These are phyloP conservation scores for Tribonema minus DNA, from an alignment of 108 stramenopile species.

Conservation along the genomic window DNA sequence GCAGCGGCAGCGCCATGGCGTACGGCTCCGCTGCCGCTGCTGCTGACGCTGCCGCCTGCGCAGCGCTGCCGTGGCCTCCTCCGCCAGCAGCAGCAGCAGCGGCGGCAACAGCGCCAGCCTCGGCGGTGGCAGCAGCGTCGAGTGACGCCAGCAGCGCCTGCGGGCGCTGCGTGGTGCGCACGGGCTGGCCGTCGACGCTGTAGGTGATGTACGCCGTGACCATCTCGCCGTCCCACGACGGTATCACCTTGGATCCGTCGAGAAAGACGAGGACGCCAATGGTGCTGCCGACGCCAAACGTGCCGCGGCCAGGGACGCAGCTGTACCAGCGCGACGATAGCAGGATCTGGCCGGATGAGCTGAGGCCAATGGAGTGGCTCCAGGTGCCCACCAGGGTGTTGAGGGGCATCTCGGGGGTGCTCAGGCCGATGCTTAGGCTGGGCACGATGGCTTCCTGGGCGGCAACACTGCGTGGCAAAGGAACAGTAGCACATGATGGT, in stretches of 20 bases:
- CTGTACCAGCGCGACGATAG: slow-evolving; percentile 39
- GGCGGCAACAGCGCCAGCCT: not conserved
- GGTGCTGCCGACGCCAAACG: slow-evolving; percentile 72
- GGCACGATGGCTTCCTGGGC: slow-evolving; percentile 39
- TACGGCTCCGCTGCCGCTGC: slow-evolving; percentile 43
- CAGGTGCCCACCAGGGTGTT: slow-evolving; percentile 87
- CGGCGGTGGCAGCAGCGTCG: not conserved
- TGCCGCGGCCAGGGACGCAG: slow-evolving; percentile 29
- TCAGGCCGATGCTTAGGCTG: slow-evolving; percentile 75
- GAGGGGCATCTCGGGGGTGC: slow-evolving; percentile 89
- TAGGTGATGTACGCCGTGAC: slow-evolving; percentile 77
- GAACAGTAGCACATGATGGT: too few species aligned
- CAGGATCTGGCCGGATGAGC: slow-evolving; percentile 76
- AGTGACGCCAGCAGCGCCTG: not conserved
- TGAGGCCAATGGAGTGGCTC: slow-evolving; percentile 82
- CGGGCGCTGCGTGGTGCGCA: slow-evolving; percentile 3
- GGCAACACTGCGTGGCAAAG: not conserved
- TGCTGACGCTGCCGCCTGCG: not conserved
- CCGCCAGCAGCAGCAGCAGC: not conserved
- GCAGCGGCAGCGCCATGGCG: slow-evolving; percentile 63
- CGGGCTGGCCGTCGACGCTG: slow-evolving; percentile 71
- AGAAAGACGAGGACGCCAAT: slow-evolving; percentile 87
- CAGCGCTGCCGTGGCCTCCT: not conserved
- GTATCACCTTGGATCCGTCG: slow-evolving; percentile 74
- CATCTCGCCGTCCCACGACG: slow-evolving; percentile 82